Percentiles rank a stretch among this genome's conserved stretches.
Conservation (phyloP, 352 stramenopile genomes). For the Pythium sukuiense region DNA sequence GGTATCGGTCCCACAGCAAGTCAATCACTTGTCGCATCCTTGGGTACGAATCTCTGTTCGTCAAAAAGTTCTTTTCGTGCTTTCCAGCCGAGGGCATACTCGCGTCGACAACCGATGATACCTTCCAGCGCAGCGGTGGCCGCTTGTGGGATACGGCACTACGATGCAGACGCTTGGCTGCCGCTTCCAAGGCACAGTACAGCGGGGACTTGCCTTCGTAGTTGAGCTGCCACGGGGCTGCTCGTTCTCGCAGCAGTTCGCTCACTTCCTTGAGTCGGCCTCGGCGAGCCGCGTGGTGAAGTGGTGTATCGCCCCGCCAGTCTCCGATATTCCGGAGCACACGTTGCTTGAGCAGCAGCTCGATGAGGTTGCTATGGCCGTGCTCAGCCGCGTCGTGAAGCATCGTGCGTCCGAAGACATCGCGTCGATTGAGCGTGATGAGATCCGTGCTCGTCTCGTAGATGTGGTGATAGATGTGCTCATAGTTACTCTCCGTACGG, state of each 20-base stretch:
- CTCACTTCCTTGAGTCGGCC: constrained; percentile 54
- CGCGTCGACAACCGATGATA: not conserved
- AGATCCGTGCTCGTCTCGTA: constrained; percentile 39
- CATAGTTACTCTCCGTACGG: constrained; percentile 56
- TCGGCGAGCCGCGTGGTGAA: constrained; percentile 54
- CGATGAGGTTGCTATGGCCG: constrained; percentile 49
- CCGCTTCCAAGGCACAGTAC: constrained; percentile 49
- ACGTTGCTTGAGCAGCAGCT: constrained; percentile 44
- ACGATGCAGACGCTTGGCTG: constrained; percentile 25
- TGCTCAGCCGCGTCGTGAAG: constrained; percentile 64
- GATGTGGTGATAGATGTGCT: constrained; percentile 54
- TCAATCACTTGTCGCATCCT: constrained; percentile 67
- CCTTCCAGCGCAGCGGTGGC: constrained; percentile 15
- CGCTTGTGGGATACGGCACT: constrained; percentile 16
- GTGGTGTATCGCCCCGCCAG: constrained; percentile 45
- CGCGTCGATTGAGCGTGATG: constrained; percentile 47
- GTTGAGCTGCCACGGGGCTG: constrained; percentile 42
- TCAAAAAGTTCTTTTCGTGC: constrained; percentile 41
- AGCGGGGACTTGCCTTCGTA: constrained; percentile 54
- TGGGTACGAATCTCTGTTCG: constrained; percentile 38
- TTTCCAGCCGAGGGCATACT: constrained; percentile 4
- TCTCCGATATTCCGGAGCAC: constrained; percentile 48
- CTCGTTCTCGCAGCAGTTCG: constrained; percentile 45
- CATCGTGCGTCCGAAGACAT: constrained; percentile 56
- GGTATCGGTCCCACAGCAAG: constrained; percentile 59